Evolutionary conservation across 1,284 basidiomycete species (phyloP), one percentile per base, ranked within the genome.

Genomic region (Cutaneotrichosporon arboriforme): DNA sequence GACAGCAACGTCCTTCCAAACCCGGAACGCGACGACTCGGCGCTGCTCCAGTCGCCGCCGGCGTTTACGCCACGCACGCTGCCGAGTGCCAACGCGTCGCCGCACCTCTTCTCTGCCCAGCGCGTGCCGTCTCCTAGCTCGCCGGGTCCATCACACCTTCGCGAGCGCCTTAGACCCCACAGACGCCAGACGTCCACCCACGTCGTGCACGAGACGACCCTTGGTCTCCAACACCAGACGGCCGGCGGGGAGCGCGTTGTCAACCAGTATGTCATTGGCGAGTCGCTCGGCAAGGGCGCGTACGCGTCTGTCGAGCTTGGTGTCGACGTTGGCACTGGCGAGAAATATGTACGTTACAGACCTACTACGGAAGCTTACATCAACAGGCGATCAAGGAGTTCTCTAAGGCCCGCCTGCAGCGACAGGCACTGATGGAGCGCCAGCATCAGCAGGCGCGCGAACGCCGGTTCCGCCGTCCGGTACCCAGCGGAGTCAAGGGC

Each of bases 341-440:
- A 52, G 10, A 65, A 71, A 63, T 77, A 73, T 51, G 75, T 75
- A 46, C 58, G 73, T 67, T 12, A 21, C n/a, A n/a, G n/a, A n/a
- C n/a, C n/a, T 7, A 12, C 14, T 7, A 13, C 18, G 42, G n/a
- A 3, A 15, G 39, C 23, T 22, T 8, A 31, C 37, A 18, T 17
- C 15, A n/a, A n/a, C n/a, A 49, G 39, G 75, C 75, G 5, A 65
- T 77, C 58, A 77, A 77, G 54, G 75, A 77, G 52, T 77, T 75
- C 55, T 76, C 74, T 0, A 76, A 75, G 56, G 65, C 72, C 10
- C 64, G 75, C 17, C 60, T 77, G 12, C 67, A 71, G 42, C 57
- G 65, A 20, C 68, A 72, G 46, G 60, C 66, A 0, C 54, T 69
- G 13, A 63, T 67, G 46, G 64, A 69, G 45, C 66, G 64, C 33